Conservation (phyloP, 176 grass and related monocot genomes). For the Aegilops sharonensis region DNA sequence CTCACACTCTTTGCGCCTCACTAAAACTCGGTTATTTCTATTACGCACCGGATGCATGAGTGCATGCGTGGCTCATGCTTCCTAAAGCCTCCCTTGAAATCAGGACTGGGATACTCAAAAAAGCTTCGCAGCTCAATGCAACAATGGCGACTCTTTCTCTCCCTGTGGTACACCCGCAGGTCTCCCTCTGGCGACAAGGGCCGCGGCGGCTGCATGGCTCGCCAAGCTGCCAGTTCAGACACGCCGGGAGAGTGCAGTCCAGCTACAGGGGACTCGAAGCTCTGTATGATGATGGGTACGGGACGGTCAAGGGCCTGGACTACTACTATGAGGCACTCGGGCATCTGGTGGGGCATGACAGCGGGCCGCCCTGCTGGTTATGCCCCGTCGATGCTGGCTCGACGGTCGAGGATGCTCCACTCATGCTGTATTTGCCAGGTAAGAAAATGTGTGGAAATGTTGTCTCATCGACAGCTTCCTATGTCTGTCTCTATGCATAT, state of each 20-base stretch:
- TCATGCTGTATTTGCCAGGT: slow-evolving; percentile 70
- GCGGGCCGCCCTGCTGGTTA: slow-evolving; percentile 46
- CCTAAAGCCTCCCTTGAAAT: background rate
- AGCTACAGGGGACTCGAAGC: slow-evolving; percentile 59
- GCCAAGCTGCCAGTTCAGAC: slow-evolving; percentile 10
- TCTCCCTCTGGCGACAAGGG: background rate
- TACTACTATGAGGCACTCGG: slow-evolving; percentile 43
- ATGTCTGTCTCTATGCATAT: background rate
- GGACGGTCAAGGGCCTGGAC: slow-evolving; percentile 28
- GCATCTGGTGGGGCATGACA: slow-evolving; percentile 47
- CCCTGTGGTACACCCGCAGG: background rate
- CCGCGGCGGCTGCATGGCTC: background rate
- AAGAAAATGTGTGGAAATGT: background rate
- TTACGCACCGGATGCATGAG: slow-evolving; percentile 19
- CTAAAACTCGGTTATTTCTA: slow-evolving; percentile 34
- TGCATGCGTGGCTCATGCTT: slow-evolving; percentile 18
- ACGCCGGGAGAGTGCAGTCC: slow-evolving; percentile 28
- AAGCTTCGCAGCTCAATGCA: slow-evolving; percentile 28
- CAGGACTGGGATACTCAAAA: background rate
- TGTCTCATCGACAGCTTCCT: background rate
- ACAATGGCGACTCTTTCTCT: slow-evolving; percentile 44
- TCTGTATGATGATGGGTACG: slow-evolving; percentile 63
- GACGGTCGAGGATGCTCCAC: slow-evolving; percentile 42
- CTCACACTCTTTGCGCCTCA: slow-evolving; percentile 55
- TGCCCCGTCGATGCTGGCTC: slow-evolving; percentile 31